These are phyloP conservation scores for Scolecobasidium constrictum DNA, from an alignment of 2,329 filamentous ascomycete species.

Conservation along the genomic window DNA sequence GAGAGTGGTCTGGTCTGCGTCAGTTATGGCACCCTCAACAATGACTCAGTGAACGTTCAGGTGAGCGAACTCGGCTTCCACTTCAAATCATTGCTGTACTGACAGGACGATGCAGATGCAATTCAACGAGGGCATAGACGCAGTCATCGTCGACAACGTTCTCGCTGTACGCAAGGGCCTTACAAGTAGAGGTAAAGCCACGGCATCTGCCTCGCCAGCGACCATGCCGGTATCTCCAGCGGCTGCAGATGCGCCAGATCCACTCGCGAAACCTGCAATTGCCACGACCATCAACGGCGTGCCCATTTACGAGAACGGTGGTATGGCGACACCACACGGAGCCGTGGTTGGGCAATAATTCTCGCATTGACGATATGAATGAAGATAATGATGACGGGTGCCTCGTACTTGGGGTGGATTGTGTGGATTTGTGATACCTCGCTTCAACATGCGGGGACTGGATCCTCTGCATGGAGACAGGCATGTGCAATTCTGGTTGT, in stretches of 20 bases:
- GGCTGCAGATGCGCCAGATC: too few species aligned
- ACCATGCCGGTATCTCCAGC: too few species aligned
- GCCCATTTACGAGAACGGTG: constrained; percentile 4
- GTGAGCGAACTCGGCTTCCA: too few species aligned
- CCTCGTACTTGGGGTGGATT: background rate
- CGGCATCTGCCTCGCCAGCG: background rate
- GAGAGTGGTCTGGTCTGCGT: constrained; percentile 90
- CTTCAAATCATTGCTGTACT: constrained; percentile 11
- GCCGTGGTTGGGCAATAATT: too few species aligned
- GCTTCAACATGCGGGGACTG: constrained; percentile 9
- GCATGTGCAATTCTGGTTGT: too few species aligned
- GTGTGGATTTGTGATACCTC: constrained; percentile 5
- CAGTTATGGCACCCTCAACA: constrained; percentile 86
- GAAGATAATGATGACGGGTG: background rate
- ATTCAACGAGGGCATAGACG: constrained; percentile 91
- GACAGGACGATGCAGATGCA: constrained; percentile 64
- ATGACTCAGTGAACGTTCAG: constrained; percentile 75
- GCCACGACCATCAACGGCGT: constrained; percentile 1
- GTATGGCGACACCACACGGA: background rate
- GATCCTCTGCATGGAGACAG: too few species aligned
- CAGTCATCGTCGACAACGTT: constrained; percentile 93
- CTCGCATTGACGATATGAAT: background rate
- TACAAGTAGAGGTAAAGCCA: background rate
- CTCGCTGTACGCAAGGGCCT: constrained; percentile 86
- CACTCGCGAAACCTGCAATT: too few species aligned